Evolutionary conservation across 768 basidiomycete species (phyloP).

Genomic region (Phylloporus sp.): DNA sequence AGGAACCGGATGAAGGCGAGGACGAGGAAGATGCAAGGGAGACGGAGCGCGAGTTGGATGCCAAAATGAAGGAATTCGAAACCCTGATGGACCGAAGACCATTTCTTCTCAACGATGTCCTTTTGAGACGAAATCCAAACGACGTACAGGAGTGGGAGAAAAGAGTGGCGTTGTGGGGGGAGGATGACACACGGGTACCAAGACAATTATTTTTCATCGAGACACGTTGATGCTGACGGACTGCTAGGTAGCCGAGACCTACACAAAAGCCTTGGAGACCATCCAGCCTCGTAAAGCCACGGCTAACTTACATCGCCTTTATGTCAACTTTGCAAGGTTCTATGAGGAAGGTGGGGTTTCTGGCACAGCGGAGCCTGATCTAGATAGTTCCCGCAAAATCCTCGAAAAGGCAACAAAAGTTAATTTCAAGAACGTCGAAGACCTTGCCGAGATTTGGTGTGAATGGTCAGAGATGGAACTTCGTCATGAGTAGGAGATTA

Average conservation of each 20-base stretch:
- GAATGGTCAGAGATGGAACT: slow-evolving; percentile 99
- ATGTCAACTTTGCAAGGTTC: slow-evolving; percentile 94
- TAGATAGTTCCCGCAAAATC: slow-evolving; percentile 86
- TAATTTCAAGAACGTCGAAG: slow-evolving; percentile 93
- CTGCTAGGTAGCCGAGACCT: slow-evolving; percentile 84
- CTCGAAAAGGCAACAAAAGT: slow-evolving; percentile 90
- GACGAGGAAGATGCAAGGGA: slow-evolving; percentile 78
- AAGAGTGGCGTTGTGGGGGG: slow-evolving; percentile 86
- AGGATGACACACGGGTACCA: slow-evolving; percentile 86
- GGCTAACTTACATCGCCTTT: slow-evolving; percentile 84
- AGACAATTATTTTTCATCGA: background rate
- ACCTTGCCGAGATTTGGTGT: slow-evolving; percentile 97
- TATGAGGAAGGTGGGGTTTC: slow-evolving; percentile 93
- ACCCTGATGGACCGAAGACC: slow-evolving; percentile 91
- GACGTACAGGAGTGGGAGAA: slow-evolving; percentile 99
- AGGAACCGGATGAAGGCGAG: slow-evolving; percentile 68
- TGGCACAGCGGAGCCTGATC: slow-evolving; percentile 73
- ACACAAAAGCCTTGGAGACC: slow-evolving; percentile 83
- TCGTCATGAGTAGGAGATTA: slow-evolving; percentile 75
- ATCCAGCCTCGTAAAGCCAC: slow-evolving; percentile 87
- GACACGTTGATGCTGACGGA: background rate
- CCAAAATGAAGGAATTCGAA: slow-evolving; percentile 89
- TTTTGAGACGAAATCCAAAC: slow-evolving; percentile 89
- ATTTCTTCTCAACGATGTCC: slow-evolving; percentile 94
- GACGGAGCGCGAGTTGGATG: slow-evolving; percentile 79